Evolutionary conservation across 768 basidiomycete genomes (phyloP).

Genomic region (Boletus sp.): DNA sequence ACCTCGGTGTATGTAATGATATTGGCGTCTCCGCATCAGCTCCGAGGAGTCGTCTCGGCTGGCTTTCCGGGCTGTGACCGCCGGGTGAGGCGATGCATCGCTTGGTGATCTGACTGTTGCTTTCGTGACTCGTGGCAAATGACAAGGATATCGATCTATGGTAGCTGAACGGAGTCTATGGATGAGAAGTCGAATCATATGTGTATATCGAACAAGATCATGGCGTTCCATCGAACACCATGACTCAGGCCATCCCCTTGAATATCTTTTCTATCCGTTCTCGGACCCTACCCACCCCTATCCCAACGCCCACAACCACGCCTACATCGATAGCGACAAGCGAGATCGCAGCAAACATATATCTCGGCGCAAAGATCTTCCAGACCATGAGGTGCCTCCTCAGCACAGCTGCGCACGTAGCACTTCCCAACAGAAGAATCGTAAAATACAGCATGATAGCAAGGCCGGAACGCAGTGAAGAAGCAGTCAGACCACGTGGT

Average conservation of each 20-base stretch:
- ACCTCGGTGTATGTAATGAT: constrained; percentile 18
- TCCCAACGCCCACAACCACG: constrained; percentile 22
- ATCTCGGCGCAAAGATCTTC: constrained; percentile 97
- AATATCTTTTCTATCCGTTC: constrained; percentile 24
- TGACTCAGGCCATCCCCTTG: constrained; percentile 5
- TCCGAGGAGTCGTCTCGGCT: constrained; percentile 17
- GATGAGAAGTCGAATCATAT: background rate
- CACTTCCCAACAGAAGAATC: constrained; percentile 61
- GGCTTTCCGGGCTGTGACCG: background rate
- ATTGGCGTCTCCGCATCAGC: constrained; percentile 7
- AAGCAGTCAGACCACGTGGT: constrained; percentile 30
- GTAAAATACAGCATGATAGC: constrained; percentile 71
- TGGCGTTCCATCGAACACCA: background rate
- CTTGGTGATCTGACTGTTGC: background rate
- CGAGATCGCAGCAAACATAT: constrained; percentile 72
- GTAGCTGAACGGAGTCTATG: background rate
- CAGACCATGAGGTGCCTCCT: constrained; percentile 94
- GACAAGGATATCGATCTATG: background rate
- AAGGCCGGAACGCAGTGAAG: constrained; percentile 51
- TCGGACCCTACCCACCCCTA: constrained; percentile 22
- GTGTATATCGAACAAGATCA: background rate
- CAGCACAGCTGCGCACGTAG: constrained; percentile 69
- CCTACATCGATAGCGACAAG: constrained; percentile 71
- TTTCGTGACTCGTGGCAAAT: background rate
- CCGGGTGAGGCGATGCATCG: constrained; percentile 4